phyloP scores from a whole-genome alignment of 179 eudicot genomes.

The Corrigiola litoralis region DNA sequence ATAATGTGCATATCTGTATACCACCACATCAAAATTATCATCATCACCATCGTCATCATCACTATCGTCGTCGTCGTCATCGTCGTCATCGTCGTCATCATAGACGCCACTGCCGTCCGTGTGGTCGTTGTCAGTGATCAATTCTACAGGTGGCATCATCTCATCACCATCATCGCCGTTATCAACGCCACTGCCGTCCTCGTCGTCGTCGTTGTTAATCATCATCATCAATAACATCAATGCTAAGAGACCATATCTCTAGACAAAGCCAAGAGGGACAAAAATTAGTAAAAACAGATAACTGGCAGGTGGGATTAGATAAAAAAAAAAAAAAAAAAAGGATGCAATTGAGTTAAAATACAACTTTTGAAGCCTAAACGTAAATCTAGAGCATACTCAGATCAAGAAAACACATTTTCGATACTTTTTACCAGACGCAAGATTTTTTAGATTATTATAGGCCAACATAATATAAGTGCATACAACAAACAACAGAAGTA shows the following conservation, averaged over 20 bases:
- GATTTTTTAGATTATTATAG: too few species aligned
- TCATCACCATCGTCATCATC: not conserved
- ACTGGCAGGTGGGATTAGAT: too few species aligned
- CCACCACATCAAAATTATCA: conserved; percentile 7
- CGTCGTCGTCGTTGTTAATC: not conserved
- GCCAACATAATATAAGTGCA: too few species aligned
- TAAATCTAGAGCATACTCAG: too few species aligned
- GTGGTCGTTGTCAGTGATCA: too few species aligned
- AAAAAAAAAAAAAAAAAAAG: too few species aligned
- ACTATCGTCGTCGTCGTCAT: not conserved
- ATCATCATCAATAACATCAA: conserved; percentile 5
- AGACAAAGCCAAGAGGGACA: not conserved
- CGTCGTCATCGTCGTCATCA: not conserved
- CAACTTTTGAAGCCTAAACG: not conserved
- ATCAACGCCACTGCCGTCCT: not conserved
- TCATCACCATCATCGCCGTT: not conserved
- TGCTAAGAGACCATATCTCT: not conserved
- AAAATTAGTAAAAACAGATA: not conserved
- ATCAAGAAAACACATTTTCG: too few species aligned
- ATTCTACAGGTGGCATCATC: too few species aligned
- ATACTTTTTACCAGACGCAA: too few species aligned
- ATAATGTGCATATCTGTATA: not conserved
- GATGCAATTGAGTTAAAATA: not conserved
- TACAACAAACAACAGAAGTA: too few species aligned
- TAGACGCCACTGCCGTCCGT: not conserved